phyloP scores from a whole-genome alignment of 2,329 filamentous ascomycete species.

The Aspergillus luchuensis region DNA sequence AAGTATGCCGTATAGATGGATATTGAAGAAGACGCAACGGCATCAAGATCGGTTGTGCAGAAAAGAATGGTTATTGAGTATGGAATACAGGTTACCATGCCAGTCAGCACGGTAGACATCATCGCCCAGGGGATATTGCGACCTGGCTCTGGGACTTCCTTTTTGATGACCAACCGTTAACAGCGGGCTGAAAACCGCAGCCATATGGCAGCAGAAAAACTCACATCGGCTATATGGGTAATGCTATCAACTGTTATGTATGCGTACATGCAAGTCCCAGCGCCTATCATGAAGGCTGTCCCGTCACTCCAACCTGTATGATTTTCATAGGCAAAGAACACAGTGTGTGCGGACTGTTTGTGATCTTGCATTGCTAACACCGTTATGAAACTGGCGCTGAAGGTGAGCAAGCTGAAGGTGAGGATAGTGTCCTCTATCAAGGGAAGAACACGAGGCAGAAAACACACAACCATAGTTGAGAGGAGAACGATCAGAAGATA shows the following conservation, averaged over 20 bases:
- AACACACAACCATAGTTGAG: slow-evolving; percentile 16
- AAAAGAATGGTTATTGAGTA: slow-evolving; percentile 26
- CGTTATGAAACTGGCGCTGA: slow-evolving; percentile 31
- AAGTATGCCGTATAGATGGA: slow-evolving; percentile 24
- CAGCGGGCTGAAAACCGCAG: background rate
- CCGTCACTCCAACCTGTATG: slow-evolving; percentile 31
- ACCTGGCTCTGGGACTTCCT: slow-evolving; percentile 25
- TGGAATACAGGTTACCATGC: slow-evolving; percentile 20
- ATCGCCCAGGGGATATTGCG: slow-evolving; percentile 25
- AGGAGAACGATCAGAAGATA: slow-evolving; percentile 17
- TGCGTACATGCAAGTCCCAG: slow-evolving; percentile 31
- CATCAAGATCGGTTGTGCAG: slow-evolving; percentile 21
- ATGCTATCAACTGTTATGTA: slow-evolving; percentile 28
- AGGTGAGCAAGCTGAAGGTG: slow-evolving; percentile 20
- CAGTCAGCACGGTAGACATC: slow-evolving; percentile 23
- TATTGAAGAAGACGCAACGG: slow-evolving; percentile 17
- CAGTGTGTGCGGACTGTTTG: slow-evolving; percentile 18
- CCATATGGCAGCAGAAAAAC: background rate
- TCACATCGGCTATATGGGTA: slow-evolving; percentile 28
- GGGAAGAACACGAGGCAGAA: slow-evolving; percentile 18
- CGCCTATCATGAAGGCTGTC: slow-evolving; percentile 24
- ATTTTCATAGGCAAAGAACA: slow-evolving; percentile 22
- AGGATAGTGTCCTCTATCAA: slow-evolving; percentile 22
- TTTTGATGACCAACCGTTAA: background rate
- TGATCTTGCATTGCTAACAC: slow-evolving; percentile 24